phyloP scores from a whole-genome alignment of 1,284 basidiomycete genomes.

The Cryptococcus sp. region DNA sequence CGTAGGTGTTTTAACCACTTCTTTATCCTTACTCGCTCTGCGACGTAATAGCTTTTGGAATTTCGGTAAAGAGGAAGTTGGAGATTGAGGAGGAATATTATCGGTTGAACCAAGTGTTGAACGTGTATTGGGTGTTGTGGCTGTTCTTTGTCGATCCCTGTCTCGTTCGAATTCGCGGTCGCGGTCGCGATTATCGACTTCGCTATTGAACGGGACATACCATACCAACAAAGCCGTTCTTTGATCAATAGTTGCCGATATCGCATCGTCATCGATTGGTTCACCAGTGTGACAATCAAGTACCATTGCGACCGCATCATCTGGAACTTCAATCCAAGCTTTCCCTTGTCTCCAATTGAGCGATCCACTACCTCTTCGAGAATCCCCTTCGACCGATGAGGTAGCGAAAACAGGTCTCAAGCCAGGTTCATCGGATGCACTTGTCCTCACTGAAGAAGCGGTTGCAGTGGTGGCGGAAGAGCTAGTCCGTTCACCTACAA shows the following conservation, averaged over 20 bases:
- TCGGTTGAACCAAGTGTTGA: conserved; percentile 1
- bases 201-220: conserved; percentile 45
- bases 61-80: conserved; percentile 22
- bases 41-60: conserved; percentile 40
- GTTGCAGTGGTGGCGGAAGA: conserved; percentile 1
- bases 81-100: background rate
- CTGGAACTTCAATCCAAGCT: conserved; percentile 44
- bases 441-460: background rate
- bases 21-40: conserved; percentile 29
- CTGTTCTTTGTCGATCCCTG: background rate
- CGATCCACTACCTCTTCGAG: background rate
- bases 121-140: background rate
- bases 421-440: background rate
- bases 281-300: conserved; percentile 31
- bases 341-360: conserved; percentile 33
- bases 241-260: conserved; percentile 1
- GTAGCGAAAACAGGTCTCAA: background rate
- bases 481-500: background rate
- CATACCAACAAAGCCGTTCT: conserved; percentile 42
- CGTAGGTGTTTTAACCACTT: conserved; percentile 9
- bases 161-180: background rate
- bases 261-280: conserved; percentile 12
- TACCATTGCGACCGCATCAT: conserved; percentile 47
- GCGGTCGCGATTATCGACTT: conserved; percentile 7
- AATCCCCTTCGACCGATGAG: background rate